Conservation (phyloP, 176 grass and related monocot species). For the Pontederia crassipes region DNA sequence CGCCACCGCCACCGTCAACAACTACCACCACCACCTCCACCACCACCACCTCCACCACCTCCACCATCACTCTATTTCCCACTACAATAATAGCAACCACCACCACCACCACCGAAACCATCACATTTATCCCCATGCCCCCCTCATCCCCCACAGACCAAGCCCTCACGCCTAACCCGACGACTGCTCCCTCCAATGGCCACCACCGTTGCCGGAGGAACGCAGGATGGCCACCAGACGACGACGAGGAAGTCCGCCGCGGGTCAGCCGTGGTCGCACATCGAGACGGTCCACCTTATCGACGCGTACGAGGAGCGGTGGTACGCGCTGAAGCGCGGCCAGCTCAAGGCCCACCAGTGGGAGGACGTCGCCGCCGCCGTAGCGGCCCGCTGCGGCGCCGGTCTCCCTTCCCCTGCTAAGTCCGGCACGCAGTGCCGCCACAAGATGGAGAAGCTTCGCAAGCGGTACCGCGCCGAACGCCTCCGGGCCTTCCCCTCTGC, state of each 20-base stretch:
- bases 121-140: slow-evolving; percentile 1
- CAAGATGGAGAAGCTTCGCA: slow-evolving; percentile 99
- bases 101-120: slow-evolving; percentile 11
- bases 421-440: slow-evolving; percentile 93
- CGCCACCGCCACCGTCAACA: slow-evolving; percentile 1
- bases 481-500: slow-evolving; percentile 52
- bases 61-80: slow-evolving; percentile 27
- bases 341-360: slow-evolving; percentile 98
- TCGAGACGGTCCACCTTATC: slow-evolving; percentile 81
- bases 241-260: slow-evolving; percentile 43
- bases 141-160: slow-evolving; percentile 27
- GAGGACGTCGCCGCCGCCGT: slow-evolving; percentile 62
- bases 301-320: slow-evolving; percentile 85
- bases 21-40: slow-evolving; percentile 3
- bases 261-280: slow-evolving; percentile 75
- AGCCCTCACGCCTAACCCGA: neutral
- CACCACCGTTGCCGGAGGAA: slow-evolving; percentile 16
- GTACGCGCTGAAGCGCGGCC: slow-evolving; percentile 53
- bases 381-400: slow-evolving; percentile 38
- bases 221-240: slow-evolving; percentile 1
- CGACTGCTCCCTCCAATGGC: no score
- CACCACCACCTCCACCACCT: slow-evolving; percentile 19
- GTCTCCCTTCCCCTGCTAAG: slow-evolving; percentile 31
- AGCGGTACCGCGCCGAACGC: slow-evolving; percentile 71
- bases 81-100: no score